Evolutionary conservation across 495 filamentous ascomycete species (phyloP).

Genomic region (Aspergillus coremiiformis): DNA sequence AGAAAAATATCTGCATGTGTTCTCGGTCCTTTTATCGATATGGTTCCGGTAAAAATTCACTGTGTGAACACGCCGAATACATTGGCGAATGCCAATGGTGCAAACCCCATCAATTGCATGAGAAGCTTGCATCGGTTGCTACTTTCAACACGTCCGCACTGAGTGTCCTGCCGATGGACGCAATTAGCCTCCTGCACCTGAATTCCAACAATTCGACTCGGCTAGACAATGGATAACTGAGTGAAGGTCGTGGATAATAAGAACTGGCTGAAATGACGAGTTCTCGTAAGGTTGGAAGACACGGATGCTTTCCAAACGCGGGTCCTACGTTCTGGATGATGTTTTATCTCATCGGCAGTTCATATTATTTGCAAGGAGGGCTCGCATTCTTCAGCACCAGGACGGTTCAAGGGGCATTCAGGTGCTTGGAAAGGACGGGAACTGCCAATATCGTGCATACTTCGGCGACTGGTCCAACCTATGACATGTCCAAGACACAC

Average conservation of each 20-base stretch:
- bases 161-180: background rate
- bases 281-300: background rate
- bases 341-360: constrained; percentile 2
- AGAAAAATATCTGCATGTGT: background rate
- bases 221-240: background rate
- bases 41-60: background rate
- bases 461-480: constrained; percentile 10
- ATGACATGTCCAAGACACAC: constrained; percentile 9
- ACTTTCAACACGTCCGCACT: background rate
- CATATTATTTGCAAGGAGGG: constrained; percentile 3
- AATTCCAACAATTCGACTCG: background rate
- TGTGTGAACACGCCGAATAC: background rate
- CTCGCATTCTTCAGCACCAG: background rate
- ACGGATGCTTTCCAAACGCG: background rate
- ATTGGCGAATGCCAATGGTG: constrained; percentile 1
- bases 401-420: constrained; percentile 12
- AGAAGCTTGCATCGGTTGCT: background rate
- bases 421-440: background rate
- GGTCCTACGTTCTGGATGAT: background rate
- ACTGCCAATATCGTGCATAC: constrained; percentile 6
- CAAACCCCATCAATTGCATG: constrained; percentile 1
- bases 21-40: background rate
- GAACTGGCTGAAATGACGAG: background rate
- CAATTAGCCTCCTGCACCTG: background rate
- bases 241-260: background rate